Conservation (phyloP, 345 rosid genomes). For the Camelina laxa region DNA sequence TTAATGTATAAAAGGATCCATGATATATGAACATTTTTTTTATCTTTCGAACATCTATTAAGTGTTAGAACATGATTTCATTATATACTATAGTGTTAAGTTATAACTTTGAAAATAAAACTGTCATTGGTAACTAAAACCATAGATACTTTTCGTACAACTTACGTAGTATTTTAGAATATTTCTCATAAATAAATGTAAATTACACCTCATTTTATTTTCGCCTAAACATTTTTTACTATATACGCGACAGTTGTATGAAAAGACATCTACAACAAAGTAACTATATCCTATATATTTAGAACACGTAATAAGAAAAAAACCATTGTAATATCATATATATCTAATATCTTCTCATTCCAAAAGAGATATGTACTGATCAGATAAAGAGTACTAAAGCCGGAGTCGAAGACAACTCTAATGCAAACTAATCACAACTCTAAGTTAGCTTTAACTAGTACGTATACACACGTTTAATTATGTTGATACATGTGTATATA, state of each 20-base stretch:
- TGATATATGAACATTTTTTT: too few species aligned
- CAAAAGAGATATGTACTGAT: not conserved
- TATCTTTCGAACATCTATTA: too few species aligned
- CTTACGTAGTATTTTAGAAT: not conserved
- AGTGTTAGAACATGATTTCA: not conserved
- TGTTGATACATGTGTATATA: not conserved
- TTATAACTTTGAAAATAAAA: not conserved
- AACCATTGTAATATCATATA: not conserved
- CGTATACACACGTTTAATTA: not conserved
- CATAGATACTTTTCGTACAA: not conserved
- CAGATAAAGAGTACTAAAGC: not conserved
- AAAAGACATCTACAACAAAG: constrained; percentile 15
- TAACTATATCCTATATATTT: not conserved
- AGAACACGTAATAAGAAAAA: not conserved
- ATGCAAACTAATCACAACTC: constrained; percentile 6
- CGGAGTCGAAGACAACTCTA: constrained; percentile 3
- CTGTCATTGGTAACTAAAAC: not conserved
- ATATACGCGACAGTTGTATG: not conserved
- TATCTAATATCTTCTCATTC: not conserved
- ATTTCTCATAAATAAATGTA: not conserved
- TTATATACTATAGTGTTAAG: not conserved
- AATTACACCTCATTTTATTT: not conserved
- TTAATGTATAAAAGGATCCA: not conserved
- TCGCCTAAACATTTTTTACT: constrained; percentile 4
- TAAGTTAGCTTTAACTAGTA: constrained; percentile 5